Evolutionary conservation across 1,284 basidiomycete species (phyloP).

Genomic region (Malassezia dermatis): DNA sequence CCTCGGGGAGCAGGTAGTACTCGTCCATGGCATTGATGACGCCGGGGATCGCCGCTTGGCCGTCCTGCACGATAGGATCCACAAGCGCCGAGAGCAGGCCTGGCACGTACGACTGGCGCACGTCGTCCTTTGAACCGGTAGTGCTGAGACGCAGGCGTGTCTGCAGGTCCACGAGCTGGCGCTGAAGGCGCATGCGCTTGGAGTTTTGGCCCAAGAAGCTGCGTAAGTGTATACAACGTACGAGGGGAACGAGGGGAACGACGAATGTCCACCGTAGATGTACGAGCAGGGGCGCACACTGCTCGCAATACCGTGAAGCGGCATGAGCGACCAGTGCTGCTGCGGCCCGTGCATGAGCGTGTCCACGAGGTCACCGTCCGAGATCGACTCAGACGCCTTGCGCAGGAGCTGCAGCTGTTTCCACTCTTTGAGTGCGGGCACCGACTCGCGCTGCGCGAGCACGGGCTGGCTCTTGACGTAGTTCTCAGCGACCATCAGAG

Average conservation of each 20-base stretch:
- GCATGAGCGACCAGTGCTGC: conserved; percentile 93
- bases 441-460: conserved; percentile 49
- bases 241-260: conserved; percentile 33
- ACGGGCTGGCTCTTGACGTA: conserved; percentile 54
- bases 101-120: conserved; percentile 81
- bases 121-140: conserved; percentile 76
- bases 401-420: conserved; percentile 61
- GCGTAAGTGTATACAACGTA: conserved; percentile 1
- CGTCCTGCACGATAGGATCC: conserved; percentile 59
- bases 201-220: conserved; percentile 97
- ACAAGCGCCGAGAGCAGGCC: conserved; percentile 69
- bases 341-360: conserved; percentile 72
- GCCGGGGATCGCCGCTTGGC: conserved; percentile 59
- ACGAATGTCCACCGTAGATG: conserved; percentile 27
- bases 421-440: conserved; percentile 52
- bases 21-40: conserved; percentile 84
- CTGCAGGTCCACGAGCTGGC: conserved; percentile 80
- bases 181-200: conserved; percentile 69
- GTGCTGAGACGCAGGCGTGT: conserved; percentile 87
- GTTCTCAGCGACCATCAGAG: conserved; percentile 71
- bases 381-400: conserved; percentile 76
- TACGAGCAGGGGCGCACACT: conserved; percentile 56
- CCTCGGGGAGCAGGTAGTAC: conserved; percentile 83
- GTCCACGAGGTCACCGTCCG: conserved; percentile 90
- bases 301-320: conserved; percentile 79